Evolutionary conservation across 306 rosid species (phyloP), one percentile per base, ranked within the genome.

Genomic region (Crataegus laevigata): DNA sequence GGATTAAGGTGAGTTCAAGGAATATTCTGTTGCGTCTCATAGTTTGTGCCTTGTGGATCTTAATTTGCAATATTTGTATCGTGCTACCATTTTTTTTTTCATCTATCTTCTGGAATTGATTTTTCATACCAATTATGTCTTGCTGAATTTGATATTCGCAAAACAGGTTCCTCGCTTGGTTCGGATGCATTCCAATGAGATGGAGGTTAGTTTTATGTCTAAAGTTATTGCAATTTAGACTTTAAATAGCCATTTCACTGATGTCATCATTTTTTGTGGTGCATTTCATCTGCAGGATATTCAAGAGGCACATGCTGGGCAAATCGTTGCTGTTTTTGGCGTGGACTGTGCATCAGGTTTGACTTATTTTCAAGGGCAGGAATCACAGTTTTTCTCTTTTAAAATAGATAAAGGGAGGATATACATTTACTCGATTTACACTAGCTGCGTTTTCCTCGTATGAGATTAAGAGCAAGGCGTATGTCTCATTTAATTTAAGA

Each of bases 321-420:
- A 94, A 82, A 94, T 94, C 74, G 96, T 94, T 88, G 97, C 99
- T 79, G 99, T 94, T 42, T 94, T 94, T 84, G 97, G 99, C 65
- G 96, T 94, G 51, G 99, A 94, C 66, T 94, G 99, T 87, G 99
- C 99, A 77, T 94, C 99, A 89, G 99, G 99, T 94, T 76, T 52
- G 84, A 78, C 74, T 38, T 81, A 32, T 61, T 57, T 81, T 68
- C 65, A 28, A 78, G 28, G 38, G 65, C 43, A 69, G 66, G 34
- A 60, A 60, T 60, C 34, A 26, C 19, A 24, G 22, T 19, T 4
- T 59, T 29, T 6, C 34, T 60, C 36, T 26, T 13, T 60, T 6
- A 60, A 26, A 57, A 25, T 71, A 17, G 67, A 22, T 63, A 50
- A 58, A 57, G 55, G 40, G 12, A 24, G 38, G 32, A 18, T 54